Evolutionary conservation across 2,329 filamentous ascomycete species (phyloP).

Genomic region (Hypomyces perniciosus): DNA sequence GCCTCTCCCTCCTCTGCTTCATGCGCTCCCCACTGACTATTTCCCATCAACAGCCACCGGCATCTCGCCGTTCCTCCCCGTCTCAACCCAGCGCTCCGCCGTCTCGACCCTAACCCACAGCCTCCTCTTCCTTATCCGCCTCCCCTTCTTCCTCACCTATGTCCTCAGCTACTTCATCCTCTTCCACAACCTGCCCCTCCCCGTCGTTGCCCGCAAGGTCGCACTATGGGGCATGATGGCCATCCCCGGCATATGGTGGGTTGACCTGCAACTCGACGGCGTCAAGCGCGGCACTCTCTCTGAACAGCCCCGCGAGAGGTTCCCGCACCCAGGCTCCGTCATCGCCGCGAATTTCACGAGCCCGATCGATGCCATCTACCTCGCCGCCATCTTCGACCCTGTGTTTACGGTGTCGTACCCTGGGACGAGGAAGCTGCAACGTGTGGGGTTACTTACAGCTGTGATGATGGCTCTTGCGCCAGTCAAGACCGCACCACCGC

Average conservation of each 20-base stretch:
- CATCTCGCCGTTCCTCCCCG: slow-evolving; percentile 90
- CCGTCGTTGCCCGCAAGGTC: slow-evolving; percentile 64
- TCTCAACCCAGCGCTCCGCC: slow-evolving; percentile 58
- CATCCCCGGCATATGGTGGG: slow-evolving; percentile 94
- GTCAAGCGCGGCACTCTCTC: slow-evolving; percentile 86
- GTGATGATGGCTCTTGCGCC: slow-evolving; percentile 65
- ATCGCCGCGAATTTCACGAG: slow-evolving; percentile 90
- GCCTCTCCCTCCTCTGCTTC: not conserved
- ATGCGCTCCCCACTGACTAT: not conserved
- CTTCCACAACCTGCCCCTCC: slow-evolving; percentile 72
- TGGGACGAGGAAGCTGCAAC: slow-evolving; percentile 63
- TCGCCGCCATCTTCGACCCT: slow-evolving; percentile 93
- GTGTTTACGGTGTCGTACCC: slow-evolving; percentile 88
- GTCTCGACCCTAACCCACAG: slow-evolving; percentile 59
- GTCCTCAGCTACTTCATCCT: slow-evolving; percentile 68
- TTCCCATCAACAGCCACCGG: slow-evolving; percentile 63
- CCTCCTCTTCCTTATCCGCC: slow-evolving; percentile 72
- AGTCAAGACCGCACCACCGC: slow-evolving; percentile 45
- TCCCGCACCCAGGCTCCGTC: slow-evolving; percentile 73
- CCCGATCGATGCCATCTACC: slow-evolving; percentile 86
- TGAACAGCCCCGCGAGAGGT: slow-evolving; percentile 63
- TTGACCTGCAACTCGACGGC: slow-evolving; percentile 95
- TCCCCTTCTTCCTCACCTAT: slow-evolving; percentile 69
- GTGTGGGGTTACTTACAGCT: slow-evolving; percentile 69
- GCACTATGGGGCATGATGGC: slow-evolving; percentile 82